A percentile compares a stretch with the other conserved stretches of the same genome.
These are phyloP conservation scores for Epichloe typhina DNA, from an alignment of 2,329 filamentous ascomycete species.

Conservation along the genomic window DNA sequence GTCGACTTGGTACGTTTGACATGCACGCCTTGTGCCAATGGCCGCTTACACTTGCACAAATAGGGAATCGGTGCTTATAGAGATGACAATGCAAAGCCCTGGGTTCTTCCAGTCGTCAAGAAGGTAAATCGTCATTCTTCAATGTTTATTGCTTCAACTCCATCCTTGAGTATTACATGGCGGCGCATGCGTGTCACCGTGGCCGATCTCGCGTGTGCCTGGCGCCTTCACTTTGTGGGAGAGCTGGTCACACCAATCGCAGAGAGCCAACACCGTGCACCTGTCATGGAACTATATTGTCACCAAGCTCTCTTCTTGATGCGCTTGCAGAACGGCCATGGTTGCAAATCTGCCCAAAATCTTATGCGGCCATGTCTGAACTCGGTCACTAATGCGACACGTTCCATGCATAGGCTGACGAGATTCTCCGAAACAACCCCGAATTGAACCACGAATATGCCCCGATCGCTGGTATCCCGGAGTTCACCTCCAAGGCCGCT, in stretches of 20 bases:
- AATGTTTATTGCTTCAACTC: background rate
- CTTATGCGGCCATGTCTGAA: background rate
- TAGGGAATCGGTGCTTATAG: conserved; percentile 82
- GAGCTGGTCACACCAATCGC: background rate
- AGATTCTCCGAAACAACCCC: conserved; percentile 76
- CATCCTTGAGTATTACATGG: background rate
- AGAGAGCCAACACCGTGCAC: background rate
- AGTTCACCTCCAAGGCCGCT: conserved; percentile 80
- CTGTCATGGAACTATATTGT: background rate
- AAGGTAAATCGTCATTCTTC: conserved; percentile 47
- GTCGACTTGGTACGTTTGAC: conserved; percentile 64
- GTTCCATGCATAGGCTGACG: conserved; percentile 56
- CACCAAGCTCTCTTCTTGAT: background rate
- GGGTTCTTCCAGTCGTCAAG: conserved; percentile 91
- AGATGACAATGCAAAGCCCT: conserved; percentile 90
- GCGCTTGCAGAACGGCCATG: background rate
- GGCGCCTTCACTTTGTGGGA: background rate
- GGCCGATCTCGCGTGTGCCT: background rate
- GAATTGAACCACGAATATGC: conserved; percentile 96
- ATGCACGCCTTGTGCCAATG: background rate
- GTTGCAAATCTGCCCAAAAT: background rate
- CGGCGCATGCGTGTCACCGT: background rate
- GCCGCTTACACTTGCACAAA: background rate
- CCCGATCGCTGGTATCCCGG: conserved; percentile 76
- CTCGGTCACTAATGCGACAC: background rate